A percentile compares a stretch with the other conserved stretches of the same genome.
Conservation (phyloP, 192 early-diverging fungal genomes). For the Rhizoclosmatium sp. region DNA sequence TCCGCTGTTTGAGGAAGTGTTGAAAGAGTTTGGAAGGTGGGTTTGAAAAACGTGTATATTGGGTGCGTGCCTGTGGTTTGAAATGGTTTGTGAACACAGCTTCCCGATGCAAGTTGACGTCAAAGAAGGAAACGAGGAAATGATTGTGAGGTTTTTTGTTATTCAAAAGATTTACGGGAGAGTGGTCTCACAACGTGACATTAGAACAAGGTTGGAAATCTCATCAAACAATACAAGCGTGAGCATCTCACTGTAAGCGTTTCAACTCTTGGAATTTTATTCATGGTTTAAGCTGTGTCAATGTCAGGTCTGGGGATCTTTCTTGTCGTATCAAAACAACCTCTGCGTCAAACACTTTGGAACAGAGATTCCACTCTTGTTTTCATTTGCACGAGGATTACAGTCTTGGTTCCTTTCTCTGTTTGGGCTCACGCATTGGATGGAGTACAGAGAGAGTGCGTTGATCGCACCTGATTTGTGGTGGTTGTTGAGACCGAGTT, state of each 20-base stretch:
- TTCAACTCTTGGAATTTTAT: background rate
- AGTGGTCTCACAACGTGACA: background rate
- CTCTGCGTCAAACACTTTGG: slow-evolving; percentile 47
- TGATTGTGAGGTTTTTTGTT: slow-evolving; percentile 30
- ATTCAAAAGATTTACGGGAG: background rate
- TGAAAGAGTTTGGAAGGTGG: slow-evolving; percentile 49
- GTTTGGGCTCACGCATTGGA: slow-evolving; percentile 48
- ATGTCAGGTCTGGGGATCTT: slow-evolving; percentile 51
- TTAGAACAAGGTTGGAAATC: slow-evolving; percentile 44
- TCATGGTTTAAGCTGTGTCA: background rate
- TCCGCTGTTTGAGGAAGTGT: slow-evolving; percentile 47
- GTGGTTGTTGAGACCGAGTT: slow-evolving; percentile 35
- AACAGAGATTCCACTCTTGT: slow-evolving; percentile 50
- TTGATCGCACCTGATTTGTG: slow-evolving; percentile 50
- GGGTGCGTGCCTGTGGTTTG: background rate
- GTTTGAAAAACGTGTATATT: background rate
- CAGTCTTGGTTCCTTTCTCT: slow-evolving; percentile 29
- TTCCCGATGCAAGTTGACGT: slow-evolving; percentile 59
- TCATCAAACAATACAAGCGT: slow-evolving; percentile 43
- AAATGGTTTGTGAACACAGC: background rate
- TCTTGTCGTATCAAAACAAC: slow-evolving; percentile 26
- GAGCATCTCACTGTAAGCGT: slow-evolving; percentile 41
- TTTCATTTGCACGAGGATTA: slow-evolving; percentile 34
- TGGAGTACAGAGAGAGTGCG: slow-evolving; percentile 46
- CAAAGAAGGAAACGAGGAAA: slow-evolving; percentile 46